A percentile compares a stretch with the other conserved stretches of the same genome.
Conservation (phyloP, 1,284 basidiomycete genomes). For the Ustilago loliicola region DNA sequence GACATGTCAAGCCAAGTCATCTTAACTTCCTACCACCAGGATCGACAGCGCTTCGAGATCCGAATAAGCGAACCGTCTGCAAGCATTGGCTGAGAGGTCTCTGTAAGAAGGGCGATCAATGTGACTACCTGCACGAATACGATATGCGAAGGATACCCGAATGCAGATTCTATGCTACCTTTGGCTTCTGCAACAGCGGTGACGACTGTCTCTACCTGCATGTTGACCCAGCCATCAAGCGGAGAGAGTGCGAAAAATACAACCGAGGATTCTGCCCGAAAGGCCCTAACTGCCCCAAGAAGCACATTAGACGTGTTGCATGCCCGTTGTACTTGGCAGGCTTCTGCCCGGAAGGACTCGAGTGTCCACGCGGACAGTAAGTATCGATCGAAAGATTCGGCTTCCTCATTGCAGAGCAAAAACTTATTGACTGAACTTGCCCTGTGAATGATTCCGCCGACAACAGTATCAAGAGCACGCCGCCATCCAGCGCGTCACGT, state of each 20-base stretch:
- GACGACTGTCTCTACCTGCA: conserved; percentile 99
- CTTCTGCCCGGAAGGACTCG: conserved; percentile 92
- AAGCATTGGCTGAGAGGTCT: conserved; percentile 99
- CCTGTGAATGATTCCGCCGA: background rate
- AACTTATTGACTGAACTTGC: background rate
- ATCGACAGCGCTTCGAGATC: conserved; percentile 53
- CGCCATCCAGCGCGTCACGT: conserved; percentile 62
- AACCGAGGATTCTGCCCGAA: conserved; percentile 87
- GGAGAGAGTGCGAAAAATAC: conserved; percentile 89
- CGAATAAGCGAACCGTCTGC: conserved; percentile 81
- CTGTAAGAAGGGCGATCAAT: conserved; percentile 97
- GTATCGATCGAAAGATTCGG: conserved; percentile 7
- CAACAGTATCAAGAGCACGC: conserved; percentile 63
- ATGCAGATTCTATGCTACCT: conserved; percentile 98
- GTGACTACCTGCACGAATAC: conserved; percentile 99
- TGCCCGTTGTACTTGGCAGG: conserved; percentile 93
- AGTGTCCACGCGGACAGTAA: conserved; percentile 86
- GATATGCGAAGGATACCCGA: conserved; percentile 99
- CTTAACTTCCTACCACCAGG: conserved; percentile 48
- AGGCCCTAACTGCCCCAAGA: conserved; percentile 86
- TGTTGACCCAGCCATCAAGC: conserved; percentile 88
- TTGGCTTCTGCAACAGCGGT: conserved; percentile 96
- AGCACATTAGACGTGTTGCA: conserved; percentile 89
- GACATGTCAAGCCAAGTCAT: conserved; percentile 52
- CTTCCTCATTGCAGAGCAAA: background rate